Evolutionary conservation across 345 rosid genomes (phyloP).

Genomic region (Sapria himalayana): DNA sequence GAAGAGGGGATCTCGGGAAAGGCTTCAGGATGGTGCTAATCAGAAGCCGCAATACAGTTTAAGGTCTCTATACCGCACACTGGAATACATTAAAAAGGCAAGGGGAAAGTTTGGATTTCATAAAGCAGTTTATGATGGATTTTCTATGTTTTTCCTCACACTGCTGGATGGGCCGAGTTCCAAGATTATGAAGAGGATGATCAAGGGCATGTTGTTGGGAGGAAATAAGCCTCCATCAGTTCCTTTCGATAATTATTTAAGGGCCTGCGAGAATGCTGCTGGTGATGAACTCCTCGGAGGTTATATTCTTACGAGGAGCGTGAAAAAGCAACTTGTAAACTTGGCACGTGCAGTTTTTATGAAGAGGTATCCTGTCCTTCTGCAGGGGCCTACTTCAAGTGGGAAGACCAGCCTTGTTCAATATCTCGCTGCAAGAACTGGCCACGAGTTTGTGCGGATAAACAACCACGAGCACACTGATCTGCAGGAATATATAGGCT

Average conservation of each 20-base stretch:
- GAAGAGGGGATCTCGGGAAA: constrained; percentile 55
- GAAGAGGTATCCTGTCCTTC: constrained; percentile 70
- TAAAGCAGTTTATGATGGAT: constrained; percentile 68
- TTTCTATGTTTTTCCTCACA: constrained; percentile 76
- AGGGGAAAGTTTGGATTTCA: constrained; percentile 32
- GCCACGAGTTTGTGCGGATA: constrained; percentile 73
- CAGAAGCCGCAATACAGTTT: constrained; percentile 94
- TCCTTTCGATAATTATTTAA: constrained; percentile 28
- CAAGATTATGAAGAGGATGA: constrained; percentile 41
- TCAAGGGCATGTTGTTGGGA: constrained; percentile 23
- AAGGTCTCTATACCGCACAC: constrained; percentile 79
- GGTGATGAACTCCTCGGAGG: constrained; percentile 26
- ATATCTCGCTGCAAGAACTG: constrained; percentile 78
- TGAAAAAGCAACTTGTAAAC: constrained; percentile 46
- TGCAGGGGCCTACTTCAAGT: constrained; percentile 96
- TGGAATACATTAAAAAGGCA: constrained; percentile 61
- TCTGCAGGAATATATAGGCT: constrained; percentile 79
- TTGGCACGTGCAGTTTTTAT: constrained; percentile 69
- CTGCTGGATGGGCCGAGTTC: constrained; percentile 66
- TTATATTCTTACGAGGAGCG: constrained; percentile 63
- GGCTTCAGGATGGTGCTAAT: constrained; percentile 95
- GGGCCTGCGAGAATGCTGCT: constrained; percentile 10
- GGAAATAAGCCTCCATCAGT: constrained; percentile 21
- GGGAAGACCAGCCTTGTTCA: constrained; percentile 96
- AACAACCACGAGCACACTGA: constrained; percentile 97